Evolutionary conservation across 768 basidiomycete genomes (phyloP).

Genomic region (Russula foetens): DNA sequence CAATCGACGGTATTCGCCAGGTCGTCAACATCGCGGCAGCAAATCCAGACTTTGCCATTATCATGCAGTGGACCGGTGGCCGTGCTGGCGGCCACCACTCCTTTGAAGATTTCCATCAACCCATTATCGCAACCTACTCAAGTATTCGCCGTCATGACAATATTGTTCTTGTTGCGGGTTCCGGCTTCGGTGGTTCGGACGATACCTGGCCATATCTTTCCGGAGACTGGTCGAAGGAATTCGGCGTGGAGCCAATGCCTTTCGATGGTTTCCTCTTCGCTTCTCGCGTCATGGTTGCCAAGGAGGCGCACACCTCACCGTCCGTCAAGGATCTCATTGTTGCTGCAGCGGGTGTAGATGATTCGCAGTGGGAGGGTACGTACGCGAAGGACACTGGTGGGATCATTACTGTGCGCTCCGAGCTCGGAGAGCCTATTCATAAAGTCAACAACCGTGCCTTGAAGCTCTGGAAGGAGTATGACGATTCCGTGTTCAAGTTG

Average conservation of each 20-base stretch:
- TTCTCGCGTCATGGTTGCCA: slow-evolving; percentile 96
- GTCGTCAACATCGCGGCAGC: slow-evolving; percentile 92
- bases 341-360: slow-evolving; percentile 85
- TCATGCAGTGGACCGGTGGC: slow-evolving; percentile 98
- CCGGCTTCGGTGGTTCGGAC: slow-evolving; percentile 91
- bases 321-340: slow-evolving; percentile 97
- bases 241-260: slow-evolving; percentile 89
- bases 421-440: slow-evolving; percentile 98
- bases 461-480: slow-evolving; percentile 98
- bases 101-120: slow-evolving; percentile 98
- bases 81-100: slow-evolving; percentile 98
- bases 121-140: slow-evolving; percentile 83
- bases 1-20: slow-evolving; percentile 94
- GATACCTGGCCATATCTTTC: slow-evolving; percentile 97
- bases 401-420: slow-evolving; percentile 92
- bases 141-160: slow-evolving; percentile 85
- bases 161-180: slow-evolving; percentile 85
- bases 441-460: slow-evolving; percentile 97
- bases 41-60: slow-evolving; percentile 94
- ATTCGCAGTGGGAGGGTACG: slow-evolving; percentile 89
- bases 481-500: slow-evolving; percentile 90
- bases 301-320: slow-evolving; percentile 92
- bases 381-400: slow-evolving; percentile 93
- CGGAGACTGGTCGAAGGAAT: slow-evolving; percentile 88
- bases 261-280: slow-evolving; percentile 97